These are phyloP conservation scores for Pythium aquatile DNA, from an alignment of 352 stramenopile genomes.

Conservation along the genomic window DNA sequence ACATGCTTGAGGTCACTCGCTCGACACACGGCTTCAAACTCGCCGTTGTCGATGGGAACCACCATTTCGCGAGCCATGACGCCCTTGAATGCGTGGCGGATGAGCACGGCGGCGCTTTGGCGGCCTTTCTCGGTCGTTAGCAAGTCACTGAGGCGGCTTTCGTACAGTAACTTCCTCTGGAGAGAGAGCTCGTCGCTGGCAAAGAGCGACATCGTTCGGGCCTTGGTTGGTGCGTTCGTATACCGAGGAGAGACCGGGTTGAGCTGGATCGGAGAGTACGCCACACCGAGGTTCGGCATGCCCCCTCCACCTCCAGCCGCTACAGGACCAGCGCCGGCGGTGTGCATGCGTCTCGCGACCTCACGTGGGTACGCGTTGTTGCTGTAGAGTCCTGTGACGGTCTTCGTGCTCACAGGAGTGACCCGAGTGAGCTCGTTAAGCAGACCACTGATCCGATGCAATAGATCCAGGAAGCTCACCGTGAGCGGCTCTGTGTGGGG, in stretches of 20 bases:
- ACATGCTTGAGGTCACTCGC: conserved; percentile 68
- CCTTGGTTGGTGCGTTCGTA: background rate
- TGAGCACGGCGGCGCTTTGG: conserved; percentile 62
- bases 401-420: conserved; percentile 10
- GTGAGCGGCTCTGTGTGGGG: conserved; percentile 26
- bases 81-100: conserved; percentile 76
- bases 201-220: conserved; percentile 21
- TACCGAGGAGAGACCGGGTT: conserved; percentile 6
- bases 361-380: conserved; percentile 37
- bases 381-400: conserved; percentile 23
- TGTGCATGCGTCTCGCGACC: conserved; percentile 40
- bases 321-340: conserved; percentile 12
- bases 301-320: conserved; percentile 9
- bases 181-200: conserved; percentile 36
- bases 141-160: conserved; percentile 56
- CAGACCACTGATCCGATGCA: conserved; percentile 61
- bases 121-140: conserved; percentile 48
- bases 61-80: conserved; percentile 61
- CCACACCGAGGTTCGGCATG: conserved; percentile 29
- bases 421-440: conserved; percentile 42
- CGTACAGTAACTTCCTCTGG: conserved; percentile 54
- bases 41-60: conserved; percentile 61
- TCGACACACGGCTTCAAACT: conserved; percentile 68
- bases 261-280: conserved; percentile 20
- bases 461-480: conserved; percentile 58